A percentile compares a stretch with the other conserved stretches of the same genome.
Conservation (phyloP, 495 filamentous ascomycete species). For the Tuber melanosporum region DNA sequence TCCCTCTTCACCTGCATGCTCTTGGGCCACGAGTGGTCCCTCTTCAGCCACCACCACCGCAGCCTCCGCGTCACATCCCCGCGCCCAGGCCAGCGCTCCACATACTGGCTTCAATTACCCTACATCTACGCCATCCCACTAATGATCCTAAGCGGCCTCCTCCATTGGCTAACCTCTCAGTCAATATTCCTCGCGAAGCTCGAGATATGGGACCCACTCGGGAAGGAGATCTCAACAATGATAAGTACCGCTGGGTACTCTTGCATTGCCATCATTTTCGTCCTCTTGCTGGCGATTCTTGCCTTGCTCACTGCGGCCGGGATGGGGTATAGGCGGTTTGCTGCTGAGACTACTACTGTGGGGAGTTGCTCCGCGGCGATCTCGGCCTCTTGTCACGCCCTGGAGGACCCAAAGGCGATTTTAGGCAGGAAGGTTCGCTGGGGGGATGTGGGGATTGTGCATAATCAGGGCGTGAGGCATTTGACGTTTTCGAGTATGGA, state of each 20-base stretch:
- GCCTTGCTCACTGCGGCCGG: not conserved
- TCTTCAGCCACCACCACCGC: no score
- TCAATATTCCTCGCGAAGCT: conserved; percentile 29
- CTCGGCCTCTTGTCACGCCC: no score
- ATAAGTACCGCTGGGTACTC: not conserved
- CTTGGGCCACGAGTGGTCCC: no score
- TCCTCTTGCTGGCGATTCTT: not conserved
- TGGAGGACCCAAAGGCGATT: no score
- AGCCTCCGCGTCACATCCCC: conserved; percentile 33
- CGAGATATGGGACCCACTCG: conserved; percentile 43
- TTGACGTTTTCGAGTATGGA: no score
- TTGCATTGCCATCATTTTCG: conserved; percentile 8
- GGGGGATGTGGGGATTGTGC: no score
- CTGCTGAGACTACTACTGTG: not conserved
- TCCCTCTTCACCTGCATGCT: conserved; percentile 18
- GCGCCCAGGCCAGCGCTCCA: conserved; percentile 41
- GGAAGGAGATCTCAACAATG: conserved; percentile 8
- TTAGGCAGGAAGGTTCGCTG: not conserved
- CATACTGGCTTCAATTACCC: conserved; percentile 45
- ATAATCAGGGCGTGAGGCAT: no score
- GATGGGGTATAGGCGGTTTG: not conserved
- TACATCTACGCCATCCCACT: conserved; percentile 31
- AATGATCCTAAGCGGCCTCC: no score
- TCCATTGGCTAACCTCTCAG: conserved; percentile 41
- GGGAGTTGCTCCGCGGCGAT: not conserved